Evolutionary conservation across 2,329 filamentous ascomycete genomes (phyloP), one percentile per base, ranked within the genome.

Genomic region (Neoascochyta sp.): DNA sequence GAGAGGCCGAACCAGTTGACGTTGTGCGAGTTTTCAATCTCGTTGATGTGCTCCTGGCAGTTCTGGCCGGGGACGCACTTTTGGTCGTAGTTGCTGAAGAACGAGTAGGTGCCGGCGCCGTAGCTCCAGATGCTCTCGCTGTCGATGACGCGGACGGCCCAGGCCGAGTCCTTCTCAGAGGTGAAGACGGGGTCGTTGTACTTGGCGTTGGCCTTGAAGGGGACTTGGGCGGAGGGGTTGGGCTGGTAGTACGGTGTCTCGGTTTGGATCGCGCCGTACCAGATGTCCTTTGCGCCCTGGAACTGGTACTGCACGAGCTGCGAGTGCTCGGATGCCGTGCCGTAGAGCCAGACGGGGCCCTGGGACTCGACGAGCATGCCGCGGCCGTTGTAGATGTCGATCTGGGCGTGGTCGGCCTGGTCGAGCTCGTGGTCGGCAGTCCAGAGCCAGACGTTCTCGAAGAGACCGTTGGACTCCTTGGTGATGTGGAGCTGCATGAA

Each of bases 361-460:
- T 83, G 71, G 27, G 72, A 85, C 67, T 94, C 86, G 48, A 95
- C 78, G 19, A 82, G 73, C 45, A 94, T 76, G 50, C 87, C 89
- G 41, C 88, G 85, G 26, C 87, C 87, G 60, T 86, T 93, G 76
- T 83, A 95, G 54, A 95, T 79, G 57, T 82, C 81, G 61, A 92
- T 83, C 63, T 92, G 84, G 37, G 62, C 74, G 65, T 86, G 76
- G 57, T 85, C 83, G 7, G 65, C 43, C 11, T 78, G 74, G 62
- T 94, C 88, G 18, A 94, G 83, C 63, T 92, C 84, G 69, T 95
- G 88, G 60, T 95, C 88, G 3, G 88, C 80, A 25, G 87, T 83
- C 87, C 88, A 94, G 63, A 86, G 81, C 86, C 86, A 94, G 25
- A 74, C 80, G 67, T 94, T 94, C 70, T 95, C 89, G 24, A 94